phyloP scores from a whole-genome alignment of 257 asterid species.

The Gardenia jasminoides region DNA sequence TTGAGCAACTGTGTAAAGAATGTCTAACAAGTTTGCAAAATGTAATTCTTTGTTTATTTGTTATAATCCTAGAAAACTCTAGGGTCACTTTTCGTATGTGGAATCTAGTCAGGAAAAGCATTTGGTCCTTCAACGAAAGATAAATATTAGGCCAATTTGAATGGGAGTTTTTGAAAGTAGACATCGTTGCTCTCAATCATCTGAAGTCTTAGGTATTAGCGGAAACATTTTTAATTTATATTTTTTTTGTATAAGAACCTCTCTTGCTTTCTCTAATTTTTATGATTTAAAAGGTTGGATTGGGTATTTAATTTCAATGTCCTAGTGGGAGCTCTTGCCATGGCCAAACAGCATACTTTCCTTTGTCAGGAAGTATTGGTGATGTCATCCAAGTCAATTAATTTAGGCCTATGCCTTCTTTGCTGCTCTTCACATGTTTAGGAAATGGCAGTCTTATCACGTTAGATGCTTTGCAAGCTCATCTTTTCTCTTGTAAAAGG shows the following conservation, averaged over 20 bases:
- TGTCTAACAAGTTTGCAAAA: too few species aligned
- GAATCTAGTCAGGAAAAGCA: neutral
- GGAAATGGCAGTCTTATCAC: neutral
- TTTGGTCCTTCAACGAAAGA: neutral
- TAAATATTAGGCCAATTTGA: neutral
- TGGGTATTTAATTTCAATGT: neutral
- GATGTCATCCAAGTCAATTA: neutral
- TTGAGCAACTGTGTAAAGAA: too few species aligned
- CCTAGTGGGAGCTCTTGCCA: neutral
- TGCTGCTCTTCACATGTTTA: constrained; percentile 1
- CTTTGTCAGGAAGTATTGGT: neutral
- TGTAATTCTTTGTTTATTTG: too few species aligned
- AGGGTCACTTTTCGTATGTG: neutral
- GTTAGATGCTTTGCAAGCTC: neutral
- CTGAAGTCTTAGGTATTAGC: neutral
- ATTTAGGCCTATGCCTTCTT: neutral
- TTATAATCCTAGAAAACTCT: too few species aligned
- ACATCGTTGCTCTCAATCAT: neutral
- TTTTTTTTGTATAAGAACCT: neutral
- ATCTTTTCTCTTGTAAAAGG: neutral
- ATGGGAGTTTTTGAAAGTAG: neutral
- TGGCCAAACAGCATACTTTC: neutral
- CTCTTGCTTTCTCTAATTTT: neutral
- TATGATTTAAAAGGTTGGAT: neutral
- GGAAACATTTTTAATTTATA: neutral